Percentiles rank a stretch among this genome's conserved stretches.
Conservation (phyloP, 179 eudicot species). For the Silene vulgaris region DNA sequence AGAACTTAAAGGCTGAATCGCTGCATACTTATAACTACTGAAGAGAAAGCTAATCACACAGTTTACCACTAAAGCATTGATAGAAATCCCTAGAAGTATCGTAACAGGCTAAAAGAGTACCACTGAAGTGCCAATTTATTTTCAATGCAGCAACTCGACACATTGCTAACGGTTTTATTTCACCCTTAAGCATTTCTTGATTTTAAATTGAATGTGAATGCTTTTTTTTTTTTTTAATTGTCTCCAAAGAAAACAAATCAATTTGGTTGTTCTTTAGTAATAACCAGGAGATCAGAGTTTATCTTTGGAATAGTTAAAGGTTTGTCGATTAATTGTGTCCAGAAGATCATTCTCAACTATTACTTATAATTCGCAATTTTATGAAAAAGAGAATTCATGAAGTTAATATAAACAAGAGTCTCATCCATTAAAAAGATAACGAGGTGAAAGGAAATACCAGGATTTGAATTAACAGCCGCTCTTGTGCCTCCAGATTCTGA, state of each 20-base stretch:
- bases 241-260: too few species aligned
- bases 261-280: too few species aligned
- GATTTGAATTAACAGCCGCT: constrained; percentile 68
- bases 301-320: background rate
- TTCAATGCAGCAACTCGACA: too few species aligned
- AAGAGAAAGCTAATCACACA: background rate
- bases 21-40: background rate
- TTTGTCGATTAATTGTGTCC: background rate
- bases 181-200: background rate
- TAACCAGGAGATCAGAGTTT: background rate
- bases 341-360: background rate
- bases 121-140: too few species aligned
- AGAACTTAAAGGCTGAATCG: background rate
- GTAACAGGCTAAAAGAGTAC: too few species aligned
- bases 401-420: background rate
- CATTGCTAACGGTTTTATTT: too few species aligned
- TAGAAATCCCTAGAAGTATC: too few species aligned
- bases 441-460: constrained; percentile 46
- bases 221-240: background rate
- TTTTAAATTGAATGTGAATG: background rate
- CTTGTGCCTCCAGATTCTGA: constrained; percentile 79
- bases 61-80: background rate
- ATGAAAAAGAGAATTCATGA: background rate
- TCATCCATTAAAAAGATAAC: background rate
- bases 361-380: too few species aligned